Conservation (phyloP, 2,329 filamentous ascomycete genomes). For the Capronia coronata region DNA sequence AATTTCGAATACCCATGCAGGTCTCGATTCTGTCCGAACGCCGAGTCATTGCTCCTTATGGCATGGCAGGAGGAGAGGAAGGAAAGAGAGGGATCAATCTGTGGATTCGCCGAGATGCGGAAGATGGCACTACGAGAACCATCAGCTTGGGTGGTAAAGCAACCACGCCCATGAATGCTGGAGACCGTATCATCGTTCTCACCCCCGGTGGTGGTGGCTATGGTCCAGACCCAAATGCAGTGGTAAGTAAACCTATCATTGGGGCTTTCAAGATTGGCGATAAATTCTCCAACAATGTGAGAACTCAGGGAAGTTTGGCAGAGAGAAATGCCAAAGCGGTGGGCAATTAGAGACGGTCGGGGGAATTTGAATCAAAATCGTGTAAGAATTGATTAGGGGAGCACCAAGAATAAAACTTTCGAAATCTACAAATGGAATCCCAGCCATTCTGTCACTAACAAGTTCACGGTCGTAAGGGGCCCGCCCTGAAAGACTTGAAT, state of each 20-base stretch:
- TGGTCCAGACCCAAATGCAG: constrained; percentile 4
- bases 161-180: constrained; percentile 28
- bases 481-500: not conserved
- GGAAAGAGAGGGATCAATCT: constrained; percentile 25
- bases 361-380: no score
- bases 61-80: constrained; percentile 26
- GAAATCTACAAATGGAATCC: no score
- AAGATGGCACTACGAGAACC: constrained; percentile 8
- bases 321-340: not conserved
- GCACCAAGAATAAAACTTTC: no score
- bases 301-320: not conserved
- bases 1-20: constrained; percentile 71
- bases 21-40: constrained; percentile 39
- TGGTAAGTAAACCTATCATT: not conserved
- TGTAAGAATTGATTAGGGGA: no score
- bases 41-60: constrained; percentile 27
- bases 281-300: constrained; percentile 1
- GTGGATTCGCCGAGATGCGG: constrained; percentile 25
- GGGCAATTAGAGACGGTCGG: no score
- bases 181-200: constrained; percentile 35
- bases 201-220: constrained; percentile 21
- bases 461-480: no score
- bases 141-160: constrained; percentile 29
- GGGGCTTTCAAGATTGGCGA: constrained; percentile 2
- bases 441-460: no score